Base-by-base conservation (phyloP, 192 early-diverging fungal genomes). In the Podila horticola region DNA sequence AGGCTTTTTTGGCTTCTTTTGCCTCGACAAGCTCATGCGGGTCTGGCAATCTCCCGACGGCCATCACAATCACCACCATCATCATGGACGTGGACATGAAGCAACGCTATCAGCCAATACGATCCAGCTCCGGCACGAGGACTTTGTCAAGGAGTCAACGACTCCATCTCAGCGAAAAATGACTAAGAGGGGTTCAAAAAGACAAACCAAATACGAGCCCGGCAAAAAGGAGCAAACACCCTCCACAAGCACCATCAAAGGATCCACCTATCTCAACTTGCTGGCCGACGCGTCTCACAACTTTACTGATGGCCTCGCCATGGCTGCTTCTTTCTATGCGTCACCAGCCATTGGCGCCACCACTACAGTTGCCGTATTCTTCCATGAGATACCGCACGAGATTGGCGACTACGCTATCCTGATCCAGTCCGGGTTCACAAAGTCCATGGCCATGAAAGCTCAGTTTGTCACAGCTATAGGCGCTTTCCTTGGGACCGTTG, bases 371-470 rank as follows among this genome's bases (percentile, higher is more conserved):
- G 95, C 95, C 0, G 93, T 96, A 26, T 94, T 94, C 50, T 94
- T 96, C 86, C 95, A 96, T 72, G 95, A 96, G 79, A 94, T 96
- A 66, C 95, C 95, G 8, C 95, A 96, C 68, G 92, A 95, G 85
- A 90, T 96, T 5, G 94, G 94, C 48, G 95, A 96, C 75, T 96
- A 93, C 90, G 93, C 95, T 20, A 95, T 96, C 55, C 84, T 96
- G 63, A 91, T 94, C 67, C 92, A 94, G 75, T 91, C 91, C 12
- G 94, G 94, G 0, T 93, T 96, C 64, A 90, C 93, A 55, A 88
- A 91, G 10, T 82, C 87, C 62, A 87, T 87, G 64, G 95, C 95
- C 17, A 85, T 94, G 85, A 76, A 91, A 36, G 91, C 93, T 19
- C 93, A 94, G 86, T 95, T 93, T 72, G 87, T 92, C 20, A 93